Evolutionary conservation across 768 basidiomycete species (phyloP).

Genomic region (Nevesoporus exiguus): DNA sequence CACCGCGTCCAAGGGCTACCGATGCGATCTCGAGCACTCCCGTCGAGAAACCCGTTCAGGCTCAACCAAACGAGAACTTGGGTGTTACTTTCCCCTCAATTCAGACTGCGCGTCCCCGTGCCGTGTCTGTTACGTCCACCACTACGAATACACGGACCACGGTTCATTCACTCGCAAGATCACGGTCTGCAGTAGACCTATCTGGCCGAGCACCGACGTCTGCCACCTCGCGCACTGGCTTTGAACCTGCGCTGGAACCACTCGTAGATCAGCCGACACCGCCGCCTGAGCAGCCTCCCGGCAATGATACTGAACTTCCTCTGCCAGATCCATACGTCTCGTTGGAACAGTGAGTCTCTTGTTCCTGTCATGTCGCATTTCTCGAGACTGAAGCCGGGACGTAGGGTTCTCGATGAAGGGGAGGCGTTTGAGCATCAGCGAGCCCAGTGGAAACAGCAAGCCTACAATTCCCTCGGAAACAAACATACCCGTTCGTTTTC

Average conservation of each 20-base stretch:
- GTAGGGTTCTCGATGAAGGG: slow-evolving; percentile 67
- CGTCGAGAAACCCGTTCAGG: slow-evolving; percentile 41
- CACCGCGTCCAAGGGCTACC: slow-evolving; percentile 14
- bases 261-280: slow-evolving; percentile 14
- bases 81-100: slow-evolving; percentile 10
- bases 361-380: not conserved
- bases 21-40: slow-evolving; percentile 45
- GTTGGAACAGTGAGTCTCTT: slow-evolving; percentile 39
- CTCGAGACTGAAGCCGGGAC: not conserved
- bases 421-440: slow-evolving; percentile 60
- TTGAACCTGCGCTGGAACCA: slow-evolving; percentile 21
- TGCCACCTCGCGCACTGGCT: not conserved
- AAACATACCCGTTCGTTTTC: slow-evolving; percentile 59
- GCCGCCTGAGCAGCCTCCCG: not conserved
- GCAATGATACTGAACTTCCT: slow-evolving; percentile 48
- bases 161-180: slow-evolving; percentile 12
- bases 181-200: slow-evolving; percentile 24
- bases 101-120: slow-evolving; percentile 20
- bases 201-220: slow-evolving; percentile 6
- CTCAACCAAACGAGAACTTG: not conserved
- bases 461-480: slow-evolving; percentile 61
- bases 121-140: slow-evolving; percentile 10
- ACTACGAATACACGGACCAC: not conserved
- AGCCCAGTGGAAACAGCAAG: slow-evolving; percentile 62
- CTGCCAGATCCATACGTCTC: slow-evolving; percentile 60